Evolutionary conservation across 2,329 filamentous ascomycete species (phyloP), one percentile per base, ranked within the genome.

Genomic region (Huntiella bhutanensis): DNA sequence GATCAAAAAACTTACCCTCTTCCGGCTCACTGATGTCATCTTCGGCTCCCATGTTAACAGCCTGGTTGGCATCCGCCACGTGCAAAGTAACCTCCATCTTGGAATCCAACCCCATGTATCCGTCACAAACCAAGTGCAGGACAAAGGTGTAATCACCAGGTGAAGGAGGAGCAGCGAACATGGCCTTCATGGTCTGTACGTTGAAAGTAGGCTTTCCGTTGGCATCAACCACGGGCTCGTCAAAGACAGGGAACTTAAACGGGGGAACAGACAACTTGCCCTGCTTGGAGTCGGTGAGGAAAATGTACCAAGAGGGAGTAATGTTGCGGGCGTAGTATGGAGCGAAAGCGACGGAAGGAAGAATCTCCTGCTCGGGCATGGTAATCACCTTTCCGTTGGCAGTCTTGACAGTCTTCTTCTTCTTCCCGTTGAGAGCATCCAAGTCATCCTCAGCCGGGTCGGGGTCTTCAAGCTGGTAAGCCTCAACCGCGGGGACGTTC

Each of bases 1-100:
- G 4, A 40, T 39, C 15, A 41, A 37, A n/a, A 12, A 43, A 68
- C 79, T 68, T 71, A 94, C 91, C 91, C 69, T 98, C 91, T 52
- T 96, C 91, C 33, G 92, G 91, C 61, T 98, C 91, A 59, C 84
- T 93, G 54, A 98, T 98, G 49, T 98, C 91, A 56, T 94, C 91
- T 54, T 95, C 86, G 41, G 78, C 82, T 45, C 75, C 74, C 58
- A 93, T 78, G 54, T 80, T 74, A 15, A 75, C 80, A 4, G 84
- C 87, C 65, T 88, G 91, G 62, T 75, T 82, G 33, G 83, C 79
- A 55, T 96, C 87, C 57, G 94, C 86, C 6, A 98, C 85, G 22
- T 81, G 74, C 45, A 98, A 70, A 1, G 82, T 86, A 22, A 94
- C 84, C 57, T 95, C 85, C 69, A 84, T 76, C 70, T 86, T 91